These are phyloP conservation scores for Suillus americanus DNA, from an alignment of 768 basidiomycete genomes.

Conservation along the genomic window DNA sequence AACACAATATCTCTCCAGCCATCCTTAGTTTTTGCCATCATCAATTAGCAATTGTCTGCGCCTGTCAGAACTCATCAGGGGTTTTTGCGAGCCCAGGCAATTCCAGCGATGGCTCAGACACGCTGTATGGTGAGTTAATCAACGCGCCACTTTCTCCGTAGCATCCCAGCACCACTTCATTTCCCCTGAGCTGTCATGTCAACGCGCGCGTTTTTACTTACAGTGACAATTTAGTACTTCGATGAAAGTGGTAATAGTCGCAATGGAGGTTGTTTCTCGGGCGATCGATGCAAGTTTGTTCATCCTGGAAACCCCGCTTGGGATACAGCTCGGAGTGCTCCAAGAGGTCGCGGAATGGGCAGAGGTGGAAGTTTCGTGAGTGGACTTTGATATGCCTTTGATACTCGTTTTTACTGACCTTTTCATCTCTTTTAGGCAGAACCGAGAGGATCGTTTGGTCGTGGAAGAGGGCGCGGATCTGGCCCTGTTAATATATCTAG, in stretches of 20 bases:
- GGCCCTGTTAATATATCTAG: neutral
- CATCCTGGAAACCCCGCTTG: slow-evolving; percentile 31
- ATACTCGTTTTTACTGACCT: neutral
- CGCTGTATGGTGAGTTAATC: slow-evolving; percentile 1
- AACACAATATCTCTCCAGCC: neutral
- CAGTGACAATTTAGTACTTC: slow-evolving; percentile 23
- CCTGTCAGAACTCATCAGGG: slow-evolving; percentile 1
- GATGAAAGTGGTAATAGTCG: slow-evolving; percentile 28
- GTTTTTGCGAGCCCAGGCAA: neutral
- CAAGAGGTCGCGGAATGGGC: slow-evolving; percentile 13
- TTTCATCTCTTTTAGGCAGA: slow-evolving; percentile 7
- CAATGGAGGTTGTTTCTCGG: slow-evolving; percentile 26
- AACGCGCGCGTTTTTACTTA: slow-evolving; percentile 3
- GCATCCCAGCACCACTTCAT: neutral
- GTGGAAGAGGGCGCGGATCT: slow-evolving; percentile 8
- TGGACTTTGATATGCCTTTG: neutral
- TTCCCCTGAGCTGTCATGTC: neutral
- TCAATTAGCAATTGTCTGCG: neutral
- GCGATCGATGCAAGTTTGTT: slow-evolving; percentile 27
- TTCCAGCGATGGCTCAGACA: neutral
- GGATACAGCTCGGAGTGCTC: slow-evolving; percentile 15
- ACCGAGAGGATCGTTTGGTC: slow-evolving; percentile 11
- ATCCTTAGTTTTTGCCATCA: neutral
- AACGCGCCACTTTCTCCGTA: neutral
- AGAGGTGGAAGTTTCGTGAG: slow-evolving; percentile 19